Evolutionary conservation across 164 flowering plant genomes (phyloP).

Genomic region (Vitis rotundifolia): DNA sequence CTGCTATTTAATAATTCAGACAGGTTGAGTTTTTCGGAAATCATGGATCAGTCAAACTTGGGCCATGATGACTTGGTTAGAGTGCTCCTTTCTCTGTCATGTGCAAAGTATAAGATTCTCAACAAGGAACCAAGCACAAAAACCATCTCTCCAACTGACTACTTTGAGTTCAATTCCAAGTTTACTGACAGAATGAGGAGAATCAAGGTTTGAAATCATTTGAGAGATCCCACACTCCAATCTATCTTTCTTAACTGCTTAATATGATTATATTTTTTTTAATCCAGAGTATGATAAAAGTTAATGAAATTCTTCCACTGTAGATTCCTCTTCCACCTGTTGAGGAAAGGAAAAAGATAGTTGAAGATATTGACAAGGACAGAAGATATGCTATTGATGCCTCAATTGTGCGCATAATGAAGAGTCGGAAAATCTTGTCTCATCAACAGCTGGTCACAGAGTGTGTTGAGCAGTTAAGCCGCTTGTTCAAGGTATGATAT

Average conservation of each 20-base stretch:
- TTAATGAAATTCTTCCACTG: too few relatives aligned
- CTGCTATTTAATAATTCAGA: conserved; percentile 24
- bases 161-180: conserved; percentile 34
- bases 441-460: conserved; percentile 8
- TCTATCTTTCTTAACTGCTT: too few relatives aligned
- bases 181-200: conserved; percentile 55
- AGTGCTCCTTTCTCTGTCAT: conserved; percentile 46
- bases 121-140: conserved; percentile 32
- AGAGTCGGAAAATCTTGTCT: conserved; percentile 16
- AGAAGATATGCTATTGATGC: conserved; percentile 32
- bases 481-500: conserved; percentile 11
- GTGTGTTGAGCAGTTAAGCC: conserved; percentile 14
- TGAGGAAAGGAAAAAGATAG: conserved; percentile 6
- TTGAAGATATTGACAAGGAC: conserved; percentile 23
- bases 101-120: conserved; percentile 56
- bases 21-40: conserved; percentile 30
- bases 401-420: conserved; percentile 30
- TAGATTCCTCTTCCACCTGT: conserved; percentile 11
- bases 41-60: conserved; percentile 28
- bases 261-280: too few relatives aligned
- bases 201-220: conserved; percentile 27
- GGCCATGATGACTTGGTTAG: conserved; percentile 31
- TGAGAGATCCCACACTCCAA: too few relatives aligned
- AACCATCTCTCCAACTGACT: conserved; percentile 23
- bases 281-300: too few relatives aligned